Evolutionary conservation across 192 early-diverging fungal species (phyloP), one percentile per base, ranked within the genome.

Genomic region (Mortierella antarctica): DNA sequence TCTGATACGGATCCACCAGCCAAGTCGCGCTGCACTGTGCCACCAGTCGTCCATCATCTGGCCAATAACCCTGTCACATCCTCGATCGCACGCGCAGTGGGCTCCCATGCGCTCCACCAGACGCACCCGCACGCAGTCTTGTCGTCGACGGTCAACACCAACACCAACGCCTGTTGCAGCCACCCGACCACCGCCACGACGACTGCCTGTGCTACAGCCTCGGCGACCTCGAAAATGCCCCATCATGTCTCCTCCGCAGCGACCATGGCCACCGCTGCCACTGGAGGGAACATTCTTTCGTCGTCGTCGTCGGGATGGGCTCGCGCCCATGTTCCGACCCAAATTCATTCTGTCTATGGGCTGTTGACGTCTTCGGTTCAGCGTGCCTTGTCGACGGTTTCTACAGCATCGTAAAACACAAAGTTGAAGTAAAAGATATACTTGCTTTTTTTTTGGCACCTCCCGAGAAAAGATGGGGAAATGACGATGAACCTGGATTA

Each of bases 171-270:
- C 41, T 57, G 54, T 20, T 45, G 54, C 44, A 57, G 54, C 47
- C 23, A 52, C 3, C 65, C 53, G 0, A 18, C 65, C 7, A 67
- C 54, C 2, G 53, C 65, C 3, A 67, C 65, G 7, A 57, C 21
- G 23, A 67, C 65, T 9, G 54, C 65, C 8, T 67, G 55, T 23
- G 54, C 65, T 6, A 67, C 65, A 11, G 63, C 50, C 1, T 65
- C 63, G 39, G 65, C 54, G 44, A 46, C 65, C 0, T 56, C 65
- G 15, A 67, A 67, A 23, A 13, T 41, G 2, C 23, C 23, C 41
- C 45, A 51, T 23, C 41, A 52, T 23, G 65, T 17, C 45, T 31
- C 65, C 11, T 18, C 54, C 7, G 65, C 65, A 7, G 17, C 10
- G 0, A n/a, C 17, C 57, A 41, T 54, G 5, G 52, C 65, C 10